These are phyloP conservation scores for Digitaria exilis DNA, from an alignment of 202 grass and related monocot genomes.

Conservation along the genomic window DNA sequence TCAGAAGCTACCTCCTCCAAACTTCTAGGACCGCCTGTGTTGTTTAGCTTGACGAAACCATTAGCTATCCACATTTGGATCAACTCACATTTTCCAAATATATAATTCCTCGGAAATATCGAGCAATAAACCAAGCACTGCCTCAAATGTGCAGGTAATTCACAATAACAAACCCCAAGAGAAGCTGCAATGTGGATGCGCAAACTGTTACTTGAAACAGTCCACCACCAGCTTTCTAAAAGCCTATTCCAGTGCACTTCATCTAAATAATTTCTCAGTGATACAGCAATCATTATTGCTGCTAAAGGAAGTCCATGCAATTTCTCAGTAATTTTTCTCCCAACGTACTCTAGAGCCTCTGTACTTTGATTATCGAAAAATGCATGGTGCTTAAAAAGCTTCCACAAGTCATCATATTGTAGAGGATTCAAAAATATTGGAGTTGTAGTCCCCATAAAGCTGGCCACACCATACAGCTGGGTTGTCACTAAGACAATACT, in stretches of 20 bases:
- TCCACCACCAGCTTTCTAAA: conserved; percentile 33
- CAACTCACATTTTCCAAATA: conserved; percentile 31
- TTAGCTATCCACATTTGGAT: conserved; percentile 51
- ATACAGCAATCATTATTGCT: conserved; percentile 1
- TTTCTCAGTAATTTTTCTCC: conserved; percentile 18
- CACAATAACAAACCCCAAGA: conserved; percentile 38
- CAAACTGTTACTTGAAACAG: not conserved
- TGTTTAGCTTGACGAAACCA: conserved; percentile 30
- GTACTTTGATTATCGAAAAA: conserved; percentile 3
- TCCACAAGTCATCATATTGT: conserved; percentile 29
- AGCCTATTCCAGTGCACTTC: not conserved
- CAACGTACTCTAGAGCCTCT: not conserved
- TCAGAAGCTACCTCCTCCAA: conserved; percentile 25
- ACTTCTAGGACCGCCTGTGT: not conserved
- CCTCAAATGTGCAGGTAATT: conserved; percentile 37
- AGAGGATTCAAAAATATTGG: conserved; percentile 39
- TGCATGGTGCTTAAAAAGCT: conserved; percentile 29
- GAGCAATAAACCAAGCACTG: conserved; percentile 42
- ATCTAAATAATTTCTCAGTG: conserved; percentile 18
- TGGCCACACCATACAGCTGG: conserved; percentile 30
- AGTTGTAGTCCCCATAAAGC: conserved; percentile 16
- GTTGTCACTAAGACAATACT: conserved; percentile 56
- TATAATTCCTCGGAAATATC: conserved; percentile 45
- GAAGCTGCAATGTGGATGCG: conserved; percentile 7
- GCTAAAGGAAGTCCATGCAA: conserved; percentile 39